Conservation (phyloP, 257 asterid species). For the Solanum chaucha region DNA sequence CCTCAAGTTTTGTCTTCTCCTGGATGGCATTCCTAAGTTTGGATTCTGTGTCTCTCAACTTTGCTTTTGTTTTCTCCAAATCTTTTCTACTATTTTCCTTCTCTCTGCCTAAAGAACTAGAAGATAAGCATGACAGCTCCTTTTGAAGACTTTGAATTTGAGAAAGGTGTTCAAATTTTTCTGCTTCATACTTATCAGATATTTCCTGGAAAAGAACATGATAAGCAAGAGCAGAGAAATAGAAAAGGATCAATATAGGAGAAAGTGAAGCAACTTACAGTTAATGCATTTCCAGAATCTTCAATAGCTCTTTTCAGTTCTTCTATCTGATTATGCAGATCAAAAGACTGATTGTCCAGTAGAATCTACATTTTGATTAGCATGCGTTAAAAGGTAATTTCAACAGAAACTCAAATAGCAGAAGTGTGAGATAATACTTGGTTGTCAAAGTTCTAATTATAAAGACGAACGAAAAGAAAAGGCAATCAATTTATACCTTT, state of each 20-base stretch:
- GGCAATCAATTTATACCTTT: conserved; percentile 35
- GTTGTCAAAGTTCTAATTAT: background rate
- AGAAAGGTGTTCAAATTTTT: conserved; percentile 36
- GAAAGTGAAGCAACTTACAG: conserved; percentile 29
- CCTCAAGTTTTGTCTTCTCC: conserved; percentile 98
- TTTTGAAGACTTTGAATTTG: conserved; percentile 52
- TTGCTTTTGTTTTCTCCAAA: conserved; percentile 75
- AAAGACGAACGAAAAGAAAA: background rate
- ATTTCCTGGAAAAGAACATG: conserved; percentile 42
- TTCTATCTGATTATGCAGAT: conserved; percentile 43
- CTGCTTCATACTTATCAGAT: conserved; percentile 42
- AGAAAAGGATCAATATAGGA: background rate
- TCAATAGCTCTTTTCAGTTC: conserved; percentile 41
- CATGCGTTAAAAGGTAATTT: background rate
- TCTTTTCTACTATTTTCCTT: conserved; percentile 83
- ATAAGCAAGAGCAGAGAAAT: conserved; percentile 11
- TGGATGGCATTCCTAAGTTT: conserved; percentile 79
- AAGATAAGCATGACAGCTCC: conserved; percentile 55
- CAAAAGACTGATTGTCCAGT: conserved; percentile 44
- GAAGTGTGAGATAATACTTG: background rate
- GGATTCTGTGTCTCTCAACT: conserved; percentile 72
- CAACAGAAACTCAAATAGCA: conserved; percentile 10
- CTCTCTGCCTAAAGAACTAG: conserved; percentile 72
- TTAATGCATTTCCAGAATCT: conserved; percentile 29
- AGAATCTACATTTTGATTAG: conserved; percentile 39